Evolutionary conservation across 2,329 filamentous ascomycete species (phyloP), one percentile per base, ranked within the genome.

Genomic region (Neospermospora avenae): DNA sequence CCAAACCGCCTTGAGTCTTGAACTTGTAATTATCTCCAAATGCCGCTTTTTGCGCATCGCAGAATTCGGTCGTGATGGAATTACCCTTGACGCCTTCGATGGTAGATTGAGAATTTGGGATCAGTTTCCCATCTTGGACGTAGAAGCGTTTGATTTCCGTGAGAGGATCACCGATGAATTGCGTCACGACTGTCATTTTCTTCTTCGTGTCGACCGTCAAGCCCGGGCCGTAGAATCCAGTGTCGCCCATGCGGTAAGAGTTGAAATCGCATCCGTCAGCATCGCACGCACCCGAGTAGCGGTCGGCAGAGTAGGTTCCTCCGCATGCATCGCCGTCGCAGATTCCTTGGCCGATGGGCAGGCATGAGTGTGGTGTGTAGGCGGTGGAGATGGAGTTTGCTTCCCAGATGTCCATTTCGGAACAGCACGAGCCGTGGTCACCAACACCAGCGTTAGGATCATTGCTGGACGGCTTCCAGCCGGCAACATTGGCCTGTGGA

Each of bases 331-430:
- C 71, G 6, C 68, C 68, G 6, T 39, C 49, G 74, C 81, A 84
- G 1, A 42, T 49, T 16, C 63, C 76, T 75, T 60, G 70, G 69
- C 55, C 77, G 74, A 61, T 76, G 6, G 72, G 71, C 58, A 74
- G 74, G 75, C 83, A 85, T 48, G 80, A 75, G 70, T 86, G 83
- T 24, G 84, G 82, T 7, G 84, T 86, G 65, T 78, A 77, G 24
- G 83, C 84, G 20, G 76, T 78, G 22, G 83, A 79, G 67, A 83
- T 78, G 57, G 75, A 78, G 75, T 86, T 86, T 54, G 83, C 82
- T 73, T 86, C 84, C 83, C 83, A 86, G 70, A 85, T 78, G 68
- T 88, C 85, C 80, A 89, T 85, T 74, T 88, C 86, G 42, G 80
- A 74, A 71, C 85, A 88, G 80, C 85, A 88, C 42, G 84, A 77